Conservation (phyloP, 2,329 filamentous ascomycete species). For the Sordariomycetes sp. region DNA sequence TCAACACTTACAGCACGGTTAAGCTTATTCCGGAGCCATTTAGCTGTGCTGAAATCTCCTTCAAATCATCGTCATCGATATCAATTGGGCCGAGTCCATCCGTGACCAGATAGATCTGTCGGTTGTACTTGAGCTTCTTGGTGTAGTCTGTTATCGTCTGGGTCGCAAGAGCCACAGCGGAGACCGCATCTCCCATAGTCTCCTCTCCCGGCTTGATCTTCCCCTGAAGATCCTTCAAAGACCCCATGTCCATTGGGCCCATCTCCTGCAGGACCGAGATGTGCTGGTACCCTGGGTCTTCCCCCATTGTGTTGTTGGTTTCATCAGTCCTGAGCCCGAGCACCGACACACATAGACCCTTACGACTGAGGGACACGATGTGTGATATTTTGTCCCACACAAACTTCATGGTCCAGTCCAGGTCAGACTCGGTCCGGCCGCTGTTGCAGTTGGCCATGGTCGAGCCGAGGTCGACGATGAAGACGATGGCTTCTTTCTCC, state of each 20-base stretch:
- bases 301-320: conserved; percentile 57
- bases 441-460: conserved; percentile 69
- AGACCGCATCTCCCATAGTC: conserved; percentile 70
- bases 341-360: conserved; percentile 63
- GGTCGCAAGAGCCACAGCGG: conserved; percentile 75
- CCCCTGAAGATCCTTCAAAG: conserved; percentile 54
- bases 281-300: conserved; percentile 67
- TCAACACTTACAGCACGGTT: conserved; percentile 55
- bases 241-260: conserved; percentile 49
- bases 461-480: conserved; percentile 76
- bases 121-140: conserved; percentile 70
- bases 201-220: conserved; percentile 58
- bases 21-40: conserved; percentile 70
- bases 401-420: conserved; percentile 85
- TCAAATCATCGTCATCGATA: conserved; percentile 46
- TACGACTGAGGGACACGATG: conserved; percentile 56
- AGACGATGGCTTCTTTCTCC: conserved; percentile 86
- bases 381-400: conserved; percentile 83
- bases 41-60: conserved; percentile 61
- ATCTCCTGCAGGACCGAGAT: conserved; percentile 70
- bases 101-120: conserved; percentile 76
- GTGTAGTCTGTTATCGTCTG: conserved; percentile 75
- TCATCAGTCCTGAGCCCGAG: conserved; percentile 74
- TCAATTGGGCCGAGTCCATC: conserved; percentile 69
- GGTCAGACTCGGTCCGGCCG: conserved; percentile 65